Percentiles rank a stretch among this genome's conserved stretches.
phyloP scores from a whole-genome alignment of 1,284 basidiomycete genomes.

The Melanopsichium pennsylvanicum region DNA sequence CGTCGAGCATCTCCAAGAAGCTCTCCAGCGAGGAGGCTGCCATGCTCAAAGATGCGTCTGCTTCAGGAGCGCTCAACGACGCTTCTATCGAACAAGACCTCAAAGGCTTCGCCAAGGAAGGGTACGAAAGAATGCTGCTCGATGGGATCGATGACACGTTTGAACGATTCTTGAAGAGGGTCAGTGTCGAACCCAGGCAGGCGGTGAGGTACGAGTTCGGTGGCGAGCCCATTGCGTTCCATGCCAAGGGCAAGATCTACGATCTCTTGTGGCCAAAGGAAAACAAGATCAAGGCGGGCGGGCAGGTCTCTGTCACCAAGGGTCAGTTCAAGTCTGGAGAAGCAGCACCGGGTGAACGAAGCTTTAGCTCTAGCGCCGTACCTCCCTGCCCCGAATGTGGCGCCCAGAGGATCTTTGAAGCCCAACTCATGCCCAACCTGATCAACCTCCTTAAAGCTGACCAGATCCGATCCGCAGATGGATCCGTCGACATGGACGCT shows the following conservation, averaged over 20 bases:
- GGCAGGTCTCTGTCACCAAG: slow-evolving; percentile 27
- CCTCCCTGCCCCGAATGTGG: slow-evolving; percentile 56
- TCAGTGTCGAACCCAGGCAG: slow-evolving; percentile 53
- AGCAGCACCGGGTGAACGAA: neutral
- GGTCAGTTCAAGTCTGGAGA: slow-evolving; percentile 9
- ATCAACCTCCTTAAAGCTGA: slow-evolving; percentile 56
- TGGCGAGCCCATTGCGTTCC: slow-evolving; percentile 58
- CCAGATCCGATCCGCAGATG: slow-evolving; percentile 28
- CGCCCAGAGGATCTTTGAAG: slow-evolving; percentile 54
- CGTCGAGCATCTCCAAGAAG: slow-evolving; percentile 32
- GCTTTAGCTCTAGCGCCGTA: slow-evolving; percentile 19
- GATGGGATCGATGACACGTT: slow-evolving; percentile 60
- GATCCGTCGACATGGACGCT: slow-evolving; percentile 2
- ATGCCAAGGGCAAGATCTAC: slow-evolving; percentile 47
- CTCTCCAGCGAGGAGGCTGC: slow-evolving; percentile 35
- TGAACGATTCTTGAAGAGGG: slow-evolving; percentile 59
- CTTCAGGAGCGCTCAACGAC: slow-evolving; percentile 16
- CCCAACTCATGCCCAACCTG: slow-evolving; percentile 65
- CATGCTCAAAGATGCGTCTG: slow-evolving; percentile 30
- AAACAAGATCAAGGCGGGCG: slow-evolving; percentile 1
- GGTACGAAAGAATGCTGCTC: slow-evolving; percentile 59
- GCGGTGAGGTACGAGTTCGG: slow-evolving; percentile 63
- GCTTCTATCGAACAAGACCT: slow-evolving; percentile 35
- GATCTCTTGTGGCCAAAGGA: slow-evolving; percentile 53
- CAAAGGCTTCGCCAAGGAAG: slow-evolving; percentile 50